phyloP scores from a whole-genome alignment of 23 red algal species.

The Gracilaria vermiculophylla region DNA sequence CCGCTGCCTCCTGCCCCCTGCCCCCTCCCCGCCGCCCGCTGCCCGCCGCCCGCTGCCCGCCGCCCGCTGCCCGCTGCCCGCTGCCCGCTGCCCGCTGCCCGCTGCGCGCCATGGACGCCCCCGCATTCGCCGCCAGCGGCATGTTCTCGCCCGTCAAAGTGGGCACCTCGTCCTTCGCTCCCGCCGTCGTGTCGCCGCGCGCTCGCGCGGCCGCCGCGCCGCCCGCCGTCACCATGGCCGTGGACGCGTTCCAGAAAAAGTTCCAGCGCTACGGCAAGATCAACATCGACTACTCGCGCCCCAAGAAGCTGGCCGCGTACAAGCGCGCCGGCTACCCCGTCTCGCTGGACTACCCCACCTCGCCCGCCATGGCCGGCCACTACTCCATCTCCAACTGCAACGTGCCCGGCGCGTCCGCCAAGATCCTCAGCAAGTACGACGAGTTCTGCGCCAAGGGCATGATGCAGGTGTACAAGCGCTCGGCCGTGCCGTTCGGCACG shows the following conservation, averaged over 20 bases:
- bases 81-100: too few species aligned
- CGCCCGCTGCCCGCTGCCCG: too few species aligned
- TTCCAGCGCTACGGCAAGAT: conserved; percentile 69
- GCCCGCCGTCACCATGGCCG: conserved; percentile 39
- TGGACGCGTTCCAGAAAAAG: conserved; percentile 75
- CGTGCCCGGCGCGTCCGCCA: conserved; percentile 17
- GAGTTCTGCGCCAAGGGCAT: conserved; percentile 83
- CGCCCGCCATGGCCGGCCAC: conserved; percentile 59
- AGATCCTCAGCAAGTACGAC: conserved; percentile 69
- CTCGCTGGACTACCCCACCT: conserved; percentile 58
- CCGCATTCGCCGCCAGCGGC: conserved; percentile 60
- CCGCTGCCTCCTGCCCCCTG: neutral
- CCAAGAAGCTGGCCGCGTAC: conserved; percentile 72
- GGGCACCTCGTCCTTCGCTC: conserved; percentile 53
- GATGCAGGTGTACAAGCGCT: conserved; percentile 63
- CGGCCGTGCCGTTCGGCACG: conserved; percentile 61
- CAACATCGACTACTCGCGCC: conserved; percentile 70
- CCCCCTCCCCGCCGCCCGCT: neutral
- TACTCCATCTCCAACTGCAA: conserved; percentile 71
- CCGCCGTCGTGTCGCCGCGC: conserved; percentile 5
- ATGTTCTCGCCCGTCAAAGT: conserved; percentile 72
- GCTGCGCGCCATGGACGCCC: conserved; percentile 47
- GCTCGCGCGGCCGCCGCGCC: neutral
- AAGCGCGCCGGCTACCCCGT: conserved; percentile 63
- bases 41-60: neutral